phyloP scores from a whole-genome alignment of 2,329 filamentous ascomycete genomes.

The Tolypocladium paradoxum region DNA sequence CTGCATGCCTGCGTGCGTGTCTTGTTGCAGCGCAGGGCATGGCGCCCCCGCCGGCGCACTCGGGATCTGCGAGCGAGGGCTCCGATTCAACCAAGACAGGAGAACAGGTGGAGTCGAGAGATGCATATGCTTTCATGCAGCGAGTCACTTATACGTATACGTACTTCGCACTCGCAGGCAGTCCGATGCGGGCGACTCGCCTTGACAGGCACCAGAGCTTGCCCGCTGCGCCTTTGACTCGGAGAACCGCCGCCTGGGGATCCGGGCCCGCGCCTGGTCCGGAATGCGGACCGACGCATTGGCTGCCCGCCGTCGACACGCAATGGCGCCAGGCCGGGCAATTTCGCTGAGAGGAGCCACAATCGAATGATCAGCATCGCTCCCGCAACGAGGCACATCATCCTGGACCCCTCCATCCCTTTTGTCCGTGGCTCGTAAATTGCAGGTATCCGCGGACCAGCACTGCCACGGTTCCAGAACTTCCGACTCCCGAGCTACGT shows the following conservation, averaged over 20 bases:
- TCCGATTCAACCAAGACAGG: not conserved
- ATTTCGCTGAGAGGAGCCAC: not conserved
- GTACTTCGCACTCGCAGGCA: not conserved
- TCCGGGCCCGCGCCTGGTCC: not conserved
- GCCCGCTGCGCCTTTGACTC: not conserved
- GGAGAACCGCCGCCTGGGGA: not conserved
- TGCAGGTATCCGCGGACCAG: too few species aligned
- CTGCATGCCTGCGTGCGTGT: too few species aligned
- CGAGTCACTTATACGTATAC: not conserved
- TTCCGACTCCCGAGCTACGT: not conserved
- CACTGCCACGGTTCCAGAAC: too few species aligned
- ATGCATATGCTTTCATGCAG: too few species aligned
- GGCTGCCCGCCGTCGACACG: not conserved
- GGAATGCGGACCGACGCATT: not conserved
- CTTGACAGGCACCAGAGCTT: not conserved
- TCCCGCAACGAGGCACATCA: not conserved
- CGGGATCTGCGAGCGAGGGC: not conserved
- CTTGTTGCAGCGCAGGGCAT: not conserved
- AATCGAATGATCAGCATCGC: slow-evolving; percentile 2
- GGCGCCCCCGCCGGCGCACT: not conserved
- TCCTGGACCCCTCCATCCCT: not conserved
- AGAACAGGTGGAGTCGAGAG: not conserved
- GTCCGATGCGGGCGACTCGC: not conserved
- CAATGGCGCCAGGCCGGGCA: not conserved
- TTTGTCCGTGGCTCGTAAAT: not conserved